Base-by-base conservation (phyloP, 306 rosid species). In the Medicago arabica region DNA sequence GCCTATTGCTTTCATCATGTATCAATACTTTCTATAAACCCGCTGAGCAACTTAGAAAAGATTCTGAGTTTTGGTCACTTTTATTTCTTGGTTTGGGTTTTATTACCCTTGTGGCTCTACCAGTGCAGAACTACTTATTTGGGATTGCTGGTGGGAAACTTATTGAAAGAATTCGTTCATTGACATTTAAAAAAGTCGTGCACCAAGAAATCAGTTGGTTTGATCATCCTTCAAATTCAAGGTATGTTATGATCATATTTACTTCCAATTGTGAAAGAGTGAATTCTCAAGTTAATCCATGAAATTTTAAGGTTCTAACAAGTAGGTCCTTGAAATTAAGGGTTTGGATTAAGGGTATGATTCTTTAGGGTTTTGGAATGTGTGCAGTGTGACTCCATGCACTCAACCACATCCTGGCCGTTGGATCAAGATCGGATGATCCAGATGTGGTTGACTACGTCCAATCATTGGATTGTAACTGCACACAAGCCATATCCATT, bases 221-320 rank as follows among this genome's bases (percentile, higher is more conserved):
- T 77, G 98, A 93, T 76, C 89, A 93, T 73, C 91, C 97, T 61
- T 89, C 87, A 74, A 91, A 93, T 78, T 88, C 98, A 84, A 91
- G 97, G 98, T 91, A 14, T 9, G 79, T 65, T 10, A 46, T 1
- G 18, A 13, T 49, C 16, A 49, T 49, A 49, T 49, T 49, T 15
- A 4, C 9, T 49, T 49, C 15, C 17, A 1, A 49, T 14, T 49
- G 0, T 49, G 2, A 49, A 49, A 15, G 8, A 14, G 17, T 49
- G 54, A 49, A 49, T 14, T 49, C 17, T 49, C 49, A 11, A 11
- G 14, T 43, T 43, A 13, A 13, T 43, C 15, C 49, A 1, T 43
- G 15, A 43, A 43, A 11, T 11, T 43, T 43, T 3, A 41, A 9
- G 47, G 47, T 41, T 9, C 47, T 41, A 41, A 9, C 47, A 41